Percentiles rank a stretch among this genome's conserved stretches.
phyloP scores from a whole-genome alignment of 83 land plant genomes.

The Thuja plicata region DNA sequence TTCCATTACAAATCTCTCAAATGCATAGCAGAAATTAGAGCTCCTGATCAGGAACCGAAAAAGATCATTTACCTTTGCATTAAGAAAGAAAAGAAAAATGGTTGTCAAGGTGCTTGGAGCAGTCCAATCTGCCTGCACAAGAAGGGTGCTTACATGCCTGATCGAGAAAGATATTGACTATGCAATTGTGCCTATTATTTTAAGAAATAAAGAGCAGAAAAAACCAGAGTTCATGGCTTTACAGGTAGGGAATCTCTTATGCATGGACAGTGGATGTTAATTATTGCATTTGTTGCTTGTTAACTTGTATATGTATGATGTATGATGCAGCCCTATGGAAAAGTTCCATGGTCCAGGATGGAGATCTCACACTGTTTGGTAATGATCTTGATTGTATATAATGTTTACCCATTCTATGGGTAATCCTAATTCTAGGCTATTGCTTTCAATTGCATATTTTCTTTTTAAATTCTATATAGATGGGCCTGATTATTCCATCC shows the following conservation, averaged over 20 bases:
- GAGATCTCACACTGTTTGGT: slow-evolving; percentile 37
- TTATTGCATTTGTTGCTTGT: too few relatives aligned
- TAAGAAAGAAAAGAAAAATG: neutral
- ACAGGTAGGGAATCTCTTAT: neutral
- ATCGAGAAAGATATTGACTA: slow-evolving; percentile 27
- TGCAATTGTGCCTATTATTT: slow-evolving; percentile 21
- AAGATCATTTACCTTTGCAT: too few relatives aligned
- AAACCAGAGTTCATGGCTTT: slow-evolving; percentile 17
- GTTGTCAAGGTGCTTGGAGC: neutral
- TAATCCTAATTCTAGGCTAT: too few relatives aligned
- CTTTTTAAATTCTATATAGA: too few relatives aligned
- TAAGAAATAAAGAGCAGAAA: slow-evolving; percentile 18
- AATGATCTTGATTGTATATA: neutral
- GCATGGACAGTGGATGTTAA: too few relatives aligned
- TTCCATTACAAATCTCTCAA: too few relatives aligned
- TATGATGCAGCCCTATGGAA: slow-evolving; percentile 42
- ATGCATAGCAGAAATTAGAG: too few relatives aligned
- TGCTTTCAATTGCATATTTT: too few relatives aligned
- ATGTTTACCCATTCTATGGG: neutral
- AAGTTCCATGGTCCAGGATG: slow-evolving; percentile 40
- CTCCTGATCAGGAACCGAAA: too few relatives aligned
- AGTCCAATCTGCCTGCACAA: slow-evolving; percentile 6
- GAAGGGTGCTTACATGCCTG: slow-evolving; percentile 23
- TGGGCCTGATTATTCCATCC: neutral
- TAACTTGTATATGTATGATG: neutral